phyloP scores from a whole-genome alignment of 2,329 filamentous ascomycete genomes.

The Fusarium tanahbumbuense region DNA sequence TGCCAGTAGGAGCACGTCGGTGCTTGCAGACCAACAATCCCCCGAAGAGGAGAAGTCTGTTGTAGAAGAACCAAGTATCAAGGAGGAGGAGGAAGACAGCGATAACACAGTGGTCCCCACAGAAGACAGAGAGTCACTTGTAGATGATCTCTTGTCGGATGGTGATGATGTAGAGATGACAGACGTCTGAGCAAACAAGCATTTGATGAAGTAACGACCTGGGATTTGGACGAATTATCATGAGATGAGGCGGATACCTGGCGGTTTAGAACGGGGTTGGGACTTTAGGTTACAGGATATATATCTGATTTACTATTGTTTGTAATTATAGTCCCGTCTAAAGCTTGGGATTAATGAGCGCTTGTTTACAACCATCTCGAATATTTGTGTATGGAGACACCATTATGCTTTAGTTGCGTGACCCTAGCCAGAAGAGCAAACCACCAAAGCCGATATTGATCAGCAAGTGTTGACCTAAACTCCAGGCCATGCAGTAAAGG shows the following conservation, averaged over 20 bases:
- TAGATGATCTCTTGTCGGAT: constrained; percentile 56
- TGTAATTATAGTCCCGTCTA: constrained; percentile 15
- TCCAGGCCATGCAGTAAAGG: constrained; percentile 92
- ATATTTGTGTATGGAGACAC: constrained; percentile 10
- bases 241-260: constrained; percentile 24
- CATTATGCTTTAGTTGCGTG: constrained; percentile 27
- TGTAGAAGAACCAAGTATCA: constrained; percentile 58
- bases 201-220: constrained; percentile 39
- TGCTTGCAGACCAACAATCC: constrained; percentile 47
- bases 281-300: constrained; percentile 32
- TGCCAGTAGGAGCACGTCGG: constrained; percentile 59
- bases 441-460: constrained; percentile 75
- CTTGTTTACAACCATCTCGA: constrained; percentile 3
- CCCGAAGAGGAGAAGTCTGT: constrained; percentile 56
- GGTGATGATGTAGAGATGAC: constrained; percentile 54
- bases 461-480: constrained; percentile 80
- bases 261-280: constrained; percentile 6
- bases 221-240: constrained; percentile 36
- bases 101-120: constrained; percentile 50
- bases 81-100: constrained; percentile 61
- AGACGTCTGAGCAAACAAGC: constrained; percentile 37
- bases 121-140: constrained; percentile 52
- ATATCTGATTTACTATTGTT: constrained; percentile 25
- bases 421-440: constrained; percentile 66
- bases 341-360: background rate